Evolutionary conservation across 2,329 filamentous ascomycete species (phyloP).

Genomic region (Huntiella abstrusa): DNA sequence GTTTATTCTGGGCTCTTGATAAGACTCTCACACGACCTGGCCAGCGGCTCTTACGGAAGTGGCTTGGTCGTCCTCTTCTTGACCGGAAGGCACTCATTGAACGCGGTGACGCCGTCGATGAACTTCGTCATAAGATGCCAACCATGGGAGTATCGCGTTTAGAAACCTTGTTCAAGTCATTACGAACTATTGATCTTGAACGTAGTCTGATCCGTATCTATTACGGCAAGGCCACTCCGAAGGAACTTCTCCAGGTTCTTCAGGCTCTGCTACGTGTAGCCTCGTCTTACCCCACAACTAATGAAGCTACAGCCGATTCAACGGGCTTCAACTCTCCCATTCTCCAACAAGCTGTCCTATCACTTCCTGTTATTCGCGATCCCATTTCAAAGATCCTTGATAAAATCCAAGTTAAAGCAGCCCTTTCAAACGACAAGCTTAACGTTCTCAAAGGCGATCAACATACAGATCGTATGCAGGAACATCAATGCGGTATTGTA

Average conservation of each 20-base stretch:
- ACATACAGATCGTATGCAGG: constrained; percentile 74
- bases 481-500: constrained; percentile 81
- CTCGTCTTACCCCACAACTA: constrained; percentile 48
- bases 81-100: constrained; percentile 57
- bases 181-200: constrained; percentile 61
- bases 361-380: constrained; percentile 57
- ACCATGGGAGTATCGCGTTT: constrained; percentile 54
- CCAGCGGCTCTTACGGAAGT: constrained; percentile 72
- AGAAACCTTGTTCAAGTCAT: constrained; percentile 48
- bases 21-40: constrained; percentile 83
- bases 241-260: constrained; percentile 68
- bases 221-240: constrained; percentile 84
- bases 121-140: constrained; percentile 53
- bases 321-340: constrained; percentile 54
- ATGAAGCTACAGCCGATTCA: constrained; percentile 41
- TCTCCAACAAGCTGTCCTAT: constrained; percentile 51
- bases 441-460: constrained; percentile 74
- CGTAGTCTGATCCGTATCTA: constrained; percentile 89
- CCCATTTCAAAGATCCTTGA: constrained; percentile 60
- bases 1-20: constrained; percentile 88
- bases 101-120: constrained; percentile 68
- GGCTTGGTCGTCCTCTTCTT: constrained; percentile 80
- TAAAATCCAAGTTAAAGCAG: constrained; percentile 68
- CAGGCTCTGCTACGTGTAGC: constrained; percentile 65
- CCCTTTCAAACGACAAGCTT: constrained; percentile 80